Conservation (phyloP, 1,284 basidiomycete species). For the Wallemia ichthyophaga region DNA sequence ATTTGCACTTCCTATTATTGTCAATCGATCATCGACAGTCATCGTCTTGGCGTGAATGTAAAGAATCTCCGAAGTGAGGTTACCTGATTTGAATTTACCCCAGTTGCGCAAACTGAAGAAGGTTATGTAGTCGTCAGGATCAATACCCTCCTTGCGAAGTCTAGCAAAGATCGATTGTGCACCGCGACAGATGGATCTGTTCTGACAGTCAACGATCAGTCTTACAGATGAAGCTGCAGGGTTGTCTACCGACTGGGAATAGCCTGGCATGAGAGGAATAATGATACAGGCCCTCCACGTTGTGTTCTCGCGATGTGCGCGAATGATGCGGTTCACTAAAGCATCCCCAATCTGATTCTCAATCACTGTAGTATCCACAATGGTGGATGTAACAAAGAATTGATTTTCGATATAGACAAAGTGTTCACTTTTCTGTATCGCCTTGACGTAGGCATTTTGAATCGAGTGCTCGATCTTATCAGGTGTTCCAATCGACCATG, state of each 20-base stretch:
- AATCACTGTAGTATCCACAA: constrained; percentile 53
- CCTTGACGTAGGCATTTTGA: constrained; percentile 76
- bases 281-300: constrained; percentile 80
- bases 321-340: constrained; percentile 65
- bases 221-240: constrained; percentile 72
- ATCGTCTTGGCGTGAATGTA: constrained; percentile 73
- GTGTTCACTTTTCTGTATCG: constrained; percentile 64
- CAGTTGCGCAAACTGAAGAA: constrained; percentile 80
- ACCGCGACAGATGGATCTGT: constrained; percentile 59
- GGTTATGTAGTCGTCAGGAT: constrained; percentile 74
- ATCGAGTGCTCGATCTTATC: constrained; percentile 70
- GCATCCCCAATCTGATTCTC: constrained; percentile 91
- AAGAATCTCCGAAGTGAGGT: constrained; percentile 56
- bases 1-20: constrained; percentile 96
- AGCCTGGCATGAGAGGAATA: constrained; percentile 76
- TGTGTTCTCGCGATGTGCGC: constrained; percentile 49
- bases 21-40: constrained; percentile 82
- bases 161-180: constrained; percentile 75
- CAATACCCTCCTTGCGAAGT: constrained; percentile 57
- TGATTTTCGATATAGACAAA: constrained; percentile 40
- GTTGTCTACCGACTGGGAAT: constrained; percentile 75
- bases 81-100: constrained; percentile 62
- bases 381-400: constrained; percentile 87
- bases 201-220: constrained; percentile 78
- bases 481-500: constrained; percentile 81